Conservation (phyloP, 495 filamentous ascomycete species). For the Annulohypoxylon bovei region DNA sequence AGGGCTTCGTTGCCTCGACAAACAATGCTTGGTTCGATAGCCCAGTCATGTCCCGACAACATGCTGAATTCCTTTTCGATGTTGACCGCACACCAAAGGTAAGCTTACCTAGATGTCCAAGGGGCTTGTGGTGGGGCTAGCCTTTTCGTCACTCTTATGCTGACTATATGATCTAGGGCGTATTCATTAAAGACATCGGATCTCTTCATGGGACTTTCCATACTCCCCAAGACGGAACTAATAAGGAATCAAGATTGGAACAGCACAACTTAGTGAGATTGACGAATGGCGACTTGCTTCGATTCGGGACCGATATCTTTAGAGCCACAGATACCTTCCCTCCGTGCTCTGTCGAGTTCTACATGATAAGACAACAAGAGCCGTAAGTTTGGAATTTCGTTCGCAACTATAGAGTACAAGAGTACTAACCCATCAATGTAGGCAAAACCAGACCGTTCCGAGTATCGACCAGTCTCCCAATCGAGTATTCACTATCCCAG, state of each 20-base stretch:
- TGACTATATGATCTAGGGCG: conserved; percentile 44
- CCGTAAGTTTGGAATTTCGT: not conserved
- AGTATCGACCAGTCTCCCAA: not conserved
- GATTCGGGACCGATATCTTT: conserved; percentile 59
- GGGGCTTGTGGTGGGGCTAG: not conserved
- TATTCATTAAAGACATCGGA: conserved; percentile 59
- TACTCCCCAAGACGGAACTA: conserved; percentile 43
- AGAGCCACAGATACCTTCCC: conserved; percentile 52
- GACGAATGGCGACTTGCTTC: conserved; percentile 54
- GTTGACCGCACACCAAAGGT: conserved; percentile 35
- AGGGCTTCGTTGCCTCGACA: conserved; percentile 47
- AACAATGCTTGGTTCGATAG: conserved; percentile 83
- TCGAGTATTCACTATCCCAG: conserved; percentile 58
- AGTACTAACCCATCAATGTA: conserved; percentile 1
- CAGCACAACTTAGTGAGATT: conserved; percentile 19
- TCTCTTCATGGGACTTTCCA: conserved; percentile 69
- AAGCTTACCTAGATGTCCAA: not conserved
- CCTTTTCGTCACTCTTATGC: conserved; percentile 7
- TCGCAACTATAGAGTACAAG: not conserved
- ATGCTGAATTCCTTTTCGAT: conserved; percentile 69
- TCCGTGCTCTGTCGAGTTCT: conserved; percentile 49
- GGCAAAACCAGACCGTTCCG: not conserved
- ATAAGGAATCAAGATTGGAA: conserved; percentile 27
- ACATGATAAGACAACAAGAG: conserved; percentile 9
- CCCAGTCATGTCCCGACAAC: conserved; percentile 81